Evolutionary conservation across 129 eudicot genomes (phyloP).

Genomic region (Flaveria ramosissima): DNA sequence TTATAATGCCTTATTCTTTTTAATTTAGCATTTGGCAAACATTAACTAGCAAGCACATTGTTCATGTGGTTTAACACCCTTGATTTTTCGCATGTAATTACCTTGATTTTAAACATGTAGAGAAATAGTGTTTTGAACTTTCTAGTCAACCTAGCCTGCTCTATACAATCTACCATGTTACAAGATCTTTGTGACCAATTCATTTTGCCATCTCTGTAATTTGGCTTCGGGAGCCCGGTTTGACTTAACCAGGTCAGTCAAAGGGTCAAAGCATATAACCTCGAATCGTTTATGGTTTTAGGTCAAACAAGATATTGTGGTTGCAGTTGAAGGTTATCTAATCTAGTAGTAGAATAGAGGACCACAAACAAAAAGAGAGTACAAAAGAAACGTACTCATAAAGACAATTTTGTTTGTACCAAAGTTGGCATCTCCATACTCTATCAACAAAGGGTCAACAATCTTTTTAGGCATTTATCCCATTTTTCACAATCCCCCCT

Average conservation of each 20-base stretch:
- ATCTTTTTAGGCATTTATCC: constrained; percentile 26
- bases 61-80: neutral
- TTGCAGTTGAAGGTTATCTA: constrained; percentile 5
- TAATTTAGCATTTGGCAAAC: constrained; percentile 36
- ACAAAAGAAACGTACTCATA: constrained; percentile 26
- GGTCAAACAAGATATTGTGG: constrained; percentile 32
- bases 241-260: constrained; percentile 24
- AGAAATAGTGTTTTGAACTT: no score
- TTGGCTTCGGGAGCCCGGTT: neutral
- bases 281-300: neutral
- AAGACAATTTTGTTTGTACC: constrained; percentile 28
- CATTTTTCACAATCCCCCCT: constrained; percentile 19
- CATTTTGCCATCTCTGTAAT: neutral
- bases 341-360: constrained; percentile 30
- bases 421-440: neutral
- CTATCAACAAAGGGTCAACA: constrained; percentile 31
- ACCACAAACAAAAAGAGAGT: constrained; percentile 38
- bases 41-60: constrained; percentile 22
- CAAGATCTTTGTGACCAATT: neutral
- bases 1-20: constrained; percentile 44
- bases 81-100: neutral
- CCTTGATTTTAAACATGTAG: neutral
- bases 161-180: neutral
- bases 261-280: constrained; percentile 33
- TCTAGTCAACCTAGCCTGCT: no score